A percentile compares a stretch with the other conserved stretches of the same genome.
Evolutionary conservation across 768 basidiomycete species (phyloP).

Genomic region (Xanthoconium stramineum): DNA sequence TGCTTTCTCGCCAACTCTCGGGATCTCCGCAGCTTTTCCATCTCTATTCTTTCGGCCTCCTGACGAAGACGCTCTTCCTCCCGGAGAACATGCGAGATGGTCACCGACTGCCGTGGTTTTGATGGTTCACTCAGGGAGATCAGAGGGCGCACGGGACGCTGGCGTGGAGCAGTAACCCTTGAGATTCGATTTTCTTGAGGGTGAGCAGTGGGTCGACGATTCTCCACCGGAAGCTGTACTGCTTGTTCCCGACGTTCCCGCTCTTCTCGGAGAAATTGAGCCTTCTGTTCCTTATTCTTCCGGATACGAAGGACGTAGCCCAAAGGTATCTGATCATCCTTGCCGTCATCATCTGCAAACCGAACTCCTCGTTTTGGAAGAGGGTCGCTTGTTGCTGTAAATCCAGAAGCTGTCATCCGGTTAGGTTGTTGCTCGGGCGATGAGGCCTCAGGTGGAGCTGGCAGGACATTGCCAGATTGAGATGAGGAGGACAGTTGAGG

Average conservation of each 20-base stretch:
- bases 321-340: conserved; percentile 67
- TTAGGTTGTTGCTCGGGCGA: conserved; percentile 1
- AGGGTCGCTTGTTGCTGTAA: conserved; percentile 8
- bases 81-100: conserved; percentile 21
- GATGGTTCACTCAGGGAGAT: conserved; percentile 12
- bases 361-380: conserved; percentile 51
- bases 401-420: conserved; percentile 6
- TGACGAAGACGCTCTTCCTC: conserved; percentile 46
- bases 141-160: conserved; percentile 11
- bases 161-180: conserved; percentile 17
- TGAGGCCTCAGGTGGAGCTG: background rate
- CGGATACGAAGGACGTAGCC: conserved; percentile 68
- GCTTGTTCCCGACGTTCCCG: conserved; percentile 49
- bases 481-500: background rate
- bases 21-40: conserved; percentile 51
- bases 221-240: conserved; percentile 28
- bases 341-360: conserved; percentile 58
- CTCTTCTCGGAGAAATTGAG: conserved; percentile 59
- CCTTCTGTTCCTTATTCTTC: conserved; percentile 72
- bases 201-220: conserved; percentile 19
- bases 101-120: conserved; percentile 1
- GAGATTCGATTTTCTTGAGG: conserved; percentile 11
- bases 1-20: conserved; percentile 29
- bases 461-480: background rate
- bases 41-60: conserved; percentile 44